phyloP scores from a whole-genome alignment of 192 early-diverging fungal species.

The Entophlyctis luteolus region DNA sequence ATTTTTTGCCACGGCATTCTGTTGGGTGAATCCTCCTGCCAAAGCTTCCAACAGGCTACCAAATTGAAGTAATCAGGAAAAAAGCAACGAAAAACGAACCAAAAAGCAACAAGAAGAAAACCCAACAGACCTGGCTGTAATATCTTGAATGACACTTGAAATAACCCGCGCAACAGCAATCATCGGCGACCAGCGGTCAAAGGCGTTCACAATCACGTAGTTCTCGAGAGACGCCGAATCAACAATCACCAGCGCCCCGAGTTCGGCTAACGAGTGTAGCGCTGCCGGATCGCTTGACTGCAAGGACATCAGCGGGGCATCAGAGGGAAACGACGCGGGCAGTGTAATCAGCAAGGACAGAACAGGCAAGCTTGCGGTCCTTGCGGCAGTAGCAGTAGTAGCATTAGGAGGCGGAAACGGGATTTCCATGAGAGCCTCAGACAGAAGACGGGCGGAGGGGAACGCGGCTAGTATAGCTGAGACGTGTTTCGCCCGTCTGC shows the following conservation, averaged over 20 bases:
- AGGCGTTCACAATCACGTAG: slow-evolving; percentile 4
- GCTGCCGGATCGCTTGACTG: neutral
- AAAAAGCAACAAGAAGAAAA: neutral
- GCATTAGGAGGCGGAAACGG: neutral
- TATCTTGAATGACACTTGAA: neutral
- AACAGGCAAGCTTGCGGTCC: neutral
- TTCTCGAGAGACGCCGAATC: neutral
- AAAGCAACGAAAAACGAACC: neutral
- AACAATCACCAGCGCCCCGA: neutral
- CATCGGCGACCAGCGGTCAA: neutral
- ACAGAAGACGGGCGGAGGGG: neutral
- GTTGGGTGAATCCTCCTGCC: neutral
- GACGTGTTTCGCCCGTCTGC: neutral
- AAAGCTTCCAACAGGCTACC: no score
- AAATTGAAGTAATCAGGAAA: neutral
- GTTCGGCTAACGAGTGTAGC: neutral
- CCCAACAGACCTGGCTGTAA: neutral
- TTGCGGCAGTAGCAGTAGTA: neutral
- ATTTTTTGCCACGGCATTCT: no score
- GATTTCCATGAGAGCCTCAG: neutral
- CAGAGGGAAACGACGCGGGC: neutral
- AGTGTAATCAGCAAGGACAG: neutral
- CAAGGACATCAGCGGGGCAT: neutral
- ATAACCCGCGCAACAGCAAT: neutral
- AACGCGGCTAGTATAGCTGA: neutral